These are phyloP conservation scores for Blastobotrys proliferans DNA, from an alignment of 1,139 yeast genomes.

Conservation along the genomic window DNA sequence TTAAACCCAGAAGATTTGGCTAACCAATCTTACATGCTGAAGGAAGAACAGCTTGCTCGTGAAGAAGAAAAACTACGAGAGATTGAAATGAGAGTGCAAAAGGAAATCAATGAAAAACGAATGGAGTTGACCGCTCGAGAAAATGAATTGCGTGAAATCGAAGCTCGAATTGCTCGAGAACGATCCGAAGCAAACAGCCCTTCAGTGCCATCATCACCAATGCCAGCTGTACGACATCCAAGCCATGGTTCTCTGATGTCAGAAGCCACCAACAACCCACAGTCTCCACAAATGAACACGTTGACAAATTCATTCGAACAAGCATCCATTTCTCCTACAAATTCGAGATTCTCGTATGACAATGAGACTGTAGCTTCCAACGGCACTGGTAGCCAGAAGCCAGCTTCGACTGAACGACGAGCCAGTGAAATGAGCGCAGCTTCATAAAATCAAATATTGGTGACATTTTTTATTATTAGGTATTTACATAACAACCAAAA, in stretches of 20 bases:
- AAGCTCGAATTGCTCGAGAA: slow-evolving; percentile 55
- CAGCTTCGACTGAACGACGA: slow-evolving; percentile 2
- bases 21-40: slow-evolving; percentile 37
- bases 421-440: slow-evolving; percentile 7
- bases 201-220: slow-evolving; percentile 11
- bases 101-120: slow-evolving; percentile 78
- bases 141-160: slow-evolving; percentile 78
- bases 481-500: not conserved
- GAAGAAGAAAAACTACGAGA: slow-evolving; percentile 27
- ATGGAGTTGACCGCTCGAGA: slow-evolving; percentile 85
- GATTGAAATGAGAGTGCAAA: slow-evolving; percentile 63
- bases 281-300: slow-evolving; percentile 3
- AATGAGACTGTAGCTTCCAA: slow-evolving; percentile 6
- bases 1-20: slow-evolving; percentile 40
- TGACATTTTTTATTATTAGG: not conserved
- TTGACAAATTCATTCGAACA: slow-evolving; percentile 10
- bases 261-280: not conserved
- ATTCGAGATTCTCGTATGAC: slow-evolving; percentile 12
- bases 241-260: not conserved
- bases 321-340: slow-evolving; percentile 8
- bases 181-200: slow-evolving; percentile 15
- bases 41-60: slow-evolving; percentile 38
- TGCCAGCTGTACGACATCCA: slow-evolving; percentile 6
- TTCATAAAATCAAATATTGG: not conserved
- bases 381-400: not conserved